Base-by-base conservation (phyloP, 305 asterid genomes). In the Fraxinus baroniana region DNA sequence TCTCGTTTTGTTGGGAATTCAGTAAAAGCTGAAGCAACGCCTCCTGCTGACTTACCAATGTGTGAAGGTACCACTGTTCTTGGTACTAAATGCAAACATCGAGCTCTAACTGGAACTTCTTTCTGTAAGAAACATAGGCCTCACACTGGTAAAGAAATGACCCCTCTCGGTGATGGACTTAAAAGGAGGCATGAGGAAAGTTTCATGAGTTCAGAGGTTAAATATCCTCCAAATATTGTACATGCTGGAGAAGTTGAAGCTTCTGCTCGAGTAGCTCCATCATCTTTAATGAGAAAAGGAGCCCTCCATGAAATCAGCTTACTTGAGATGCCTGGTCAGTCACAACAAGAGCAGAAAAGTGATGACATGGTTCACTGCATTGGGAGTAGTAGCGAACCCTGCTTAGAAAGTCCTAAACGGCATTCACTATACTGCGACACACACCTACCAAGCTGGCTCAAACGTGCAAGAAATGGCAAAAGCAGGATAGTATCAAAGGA, bases 61-160 rank as follows among this genome's bases (percentile, higher is more conserved):
- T 97, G 99, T 86, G 97, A 92, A 85, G 99, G 99, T 72, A 95
- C 98, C 81, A 97, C 99, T 1, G 98, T 97, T 84, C 97, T 95
- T 76, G 98, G 98, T 55, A 93, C 97, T 78, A 95, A 93, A 85
- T 97, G 99, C 88, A 97, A 95, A 87, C 99, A 97, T 89, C 91
- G 98, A 72, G 93, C 99, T 39, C 87, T 97, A 33, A 83, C 77
- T 6, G 98, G 98, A 84, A 89, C 90, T 79, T 88, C 98, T 80
- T 95, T 95, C 90, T 97, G 99, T 90, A 97, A 97, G 94, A 97
- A 97, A 89, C 99, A 97, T 86, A 88, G 89, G 87, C 95, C 97
- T 46, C 92, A 84, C 5, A 92, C 90, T 86, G 92, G 88, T 77
- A 91, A 81, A 78, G 87, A 78, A 30, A 77, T 81, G 35, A 55